Conservation (phyloP, 495 filamentous ascomycete species). For the Tirmania nivea region DNA sequence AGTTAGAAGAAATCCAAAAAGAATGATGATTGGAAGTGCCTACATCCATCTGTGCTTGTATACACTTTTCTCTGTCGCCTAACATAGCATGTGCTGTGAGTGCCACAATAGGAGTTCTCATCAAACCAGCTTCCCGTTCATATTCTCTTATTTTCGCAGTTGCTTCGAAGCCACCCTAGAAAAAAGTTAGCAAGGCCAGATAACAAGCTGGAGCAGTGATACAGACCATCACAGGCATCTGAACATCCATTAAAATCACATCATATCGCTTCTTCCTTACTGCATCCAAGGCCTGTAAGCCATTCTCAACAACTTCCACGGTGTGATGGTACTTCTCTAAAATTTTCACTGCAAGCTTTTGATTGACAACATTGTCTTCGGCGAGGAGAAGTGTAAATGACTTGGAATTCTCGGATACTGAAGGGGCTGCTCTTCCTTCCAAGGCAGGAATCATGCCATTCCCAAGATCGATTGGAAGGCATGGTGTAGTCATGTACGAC, state of each 20-base stretch:
- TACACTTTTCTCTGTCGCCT: conserved; percentile 94
- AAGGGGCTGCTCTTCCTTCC: conserved; percentile 80
- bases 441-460: conserved; percentile 97
- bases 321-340: conserved; percentile 94
- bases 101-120: conserved; percentile 86
- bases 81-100: conserved; percentile 98
- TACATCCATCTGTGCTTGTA: conserved; percentile 85
- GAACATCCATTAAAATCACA: conserved; percentile 96
- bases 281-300: conserved; percentile 71
- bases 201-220: not conserved
- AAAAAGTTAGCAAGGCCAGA: not conserved
- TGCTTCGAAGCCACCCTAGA: conserved; percentile 82
- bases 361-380: conserved; percentile 96
- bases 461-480: conserved; percentile 80
- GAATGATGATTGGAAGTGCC: not conserved
- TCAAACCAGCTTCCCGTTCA: conserved; percentile 52
- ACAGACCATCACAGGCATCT: conserved; percentile 89
- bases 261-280: conserved; percentile 82
- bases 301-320: conserved; percentile 90
- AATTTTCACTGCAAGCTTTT: conserved; percentile 89
- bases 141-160: conserved; percentile 93
- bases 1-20: not conserved
- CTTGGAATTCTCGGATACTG: conserved; percentile 76
- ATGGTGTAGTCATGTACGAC: conserved; percentile 97
- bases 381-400: conserved; percentile 92